Evolutionary conservation across 495 filamentous ascomycete species (phyloP), one percentile per base, ranked within the genome.

Genomic region (Trichoderma parareesei): DNA sequence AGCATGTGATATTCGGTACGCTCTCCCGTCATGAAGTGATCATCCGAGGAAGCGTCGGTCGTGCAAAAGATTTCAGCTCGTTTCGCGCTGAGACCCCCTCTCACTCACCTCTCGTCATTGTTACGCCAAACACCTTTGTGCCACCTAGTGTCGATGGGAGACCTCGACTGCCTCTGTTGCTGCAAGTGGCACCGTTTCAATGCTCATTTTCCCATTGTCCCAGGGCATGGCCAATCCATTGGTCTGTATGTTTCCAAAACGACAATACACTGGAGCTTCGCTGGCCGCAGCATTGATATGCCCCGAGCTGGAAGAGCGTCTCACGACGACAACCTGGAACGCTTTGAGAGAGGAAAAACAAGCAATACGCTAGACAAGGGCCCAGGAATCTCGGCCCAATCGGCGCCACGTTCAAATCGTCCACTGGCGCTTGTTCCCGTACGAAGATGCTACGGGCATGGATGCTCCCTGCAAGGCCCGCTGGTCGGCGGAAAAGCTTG

Each of bases 351-450:
- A 27, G 10, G 18, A 35, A 37, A 57, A 37, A 57, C 53, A 37
- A 37, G 27, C 53, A 57, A 8, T 57, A 57, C 46, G 63, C 46
- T 57, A 57, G 53, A 57, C 53, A 57, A n/a, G 53, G 53, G 53
- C 53, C 11, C 27, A 8, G 5, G 53, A 57, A 37, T 33, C 53
- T 49, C 53, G 53, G 27, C 53, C 53, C 53, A 57, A 57, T 57
- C 53, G 53, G 53, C 33, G 53, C 9, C 33, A 20, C 11, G 20
- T 57, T 16, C 8, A 9, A 8, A 37, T 27, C 7, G 9, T 35
- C 27, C 53, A 57, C 16, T 33, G 53, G 53, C 53, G 53, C 53
- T 11, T 37, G 27, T 57, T 18, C 53, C 53, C 53, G 53, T n/a
- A 37, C 27, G 2, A 5, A 35, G 33, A 33, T 57, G 35, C 37